Base-by-base conservation (phyloP, 768 basidiomycete species). In the Kwoniella newhampshirensis region DNA sequence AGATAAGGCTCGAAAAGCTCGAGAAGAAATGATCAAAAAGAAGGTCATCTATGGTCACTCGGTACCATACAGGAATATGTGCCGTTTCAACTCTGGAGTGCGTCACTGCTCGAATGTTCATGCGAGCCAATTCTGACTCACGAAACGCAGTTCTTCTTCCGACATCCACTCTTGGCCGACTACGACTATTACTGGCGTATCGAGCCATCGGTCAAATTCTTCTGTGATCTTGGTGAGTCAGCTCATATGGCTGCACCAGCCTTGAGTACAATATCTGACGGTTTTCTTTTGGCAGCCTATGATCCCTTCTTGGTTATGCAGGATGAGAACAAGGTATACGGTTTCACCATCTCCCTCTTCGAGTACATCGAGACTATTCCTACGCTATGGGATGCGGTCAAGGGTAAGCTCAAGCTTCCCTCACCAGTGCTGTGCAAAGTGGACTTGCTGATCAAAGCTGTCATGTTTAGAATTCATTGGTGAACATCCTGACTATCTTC, bases 111-210 rank as follows among this genome's bases (percentile, higher is more conserved):
- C 41, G 8, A 54, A 51, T 67, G 6, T 57, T 48, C 3, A 40
- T 39, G 21, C 65, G 35, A n/a, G n/a, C n/a, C n/a, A n/a, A n/a
- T n/a, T n/a, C n/a, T n/a, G n/a, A n/a, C n/a, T 21, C 8, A 35
- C 23, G 64, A 54, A 36, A 21, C 18, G 47, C 20, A 89, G 85
- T 89, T 87, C 79, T 93, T 94, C 79, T 93, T 84, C 79, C 81
- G 82, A 40, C 91, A 93, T 60, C 83, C 86, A 55, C 77, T 93
- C 8, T 78, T 93, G 43, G 81, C 85, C 61, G 79, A 83, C 27
- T 91, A 86, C 75, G 83, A 84, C 41, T 93, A 89, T 76, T 92
- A 93, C 76, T 93, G 89, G 90, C 85, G 90, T 63, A 84, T 93
- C 26, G 89, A 91, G 86, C 90, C 91, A 5, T 82, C 82, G 54